phyloP scores from a whole-genome alignment of 768 basidiomycete genomes.

The Trametes elegans region DNA sequence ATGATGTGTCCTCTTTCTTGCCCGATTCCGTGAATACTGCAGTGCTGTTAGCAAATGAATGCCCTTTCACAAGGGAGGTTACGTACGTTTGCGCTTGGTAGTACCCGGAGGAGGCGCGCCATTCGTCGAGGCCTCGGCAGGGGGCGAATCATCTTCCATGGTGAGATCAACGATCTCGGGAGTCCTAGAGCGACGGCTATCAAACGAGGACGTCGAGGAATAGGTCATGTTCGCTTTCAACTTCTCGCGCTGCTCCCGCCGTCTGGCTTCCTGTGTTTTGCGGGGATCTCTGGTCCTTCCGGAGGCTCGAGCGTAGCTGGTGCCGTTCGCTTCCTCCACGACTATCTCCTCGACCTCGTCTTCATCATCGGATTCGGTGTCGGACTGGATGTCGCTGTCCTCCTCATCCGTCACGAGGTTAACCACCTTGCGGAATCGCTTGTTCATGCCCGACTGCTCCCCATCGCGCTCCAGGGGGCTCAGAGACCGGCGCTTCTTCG shows the following conservation, averaged over 20 bases:
- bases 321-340: neutral
- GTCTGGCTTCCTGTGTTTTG: neutral
- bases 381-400: constrained; percentile 12
- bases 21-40: neutral
- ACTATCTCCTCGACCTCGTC: constrained; percentile 24
- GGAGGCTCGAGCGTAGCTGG: neutral
- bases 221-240: constrained; percentile 1
- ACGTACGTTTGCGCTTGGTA: constrained; percentile 20
- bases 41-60: neutral
- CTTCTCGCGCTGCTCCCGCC: constrained; percentile 13
- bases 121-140: neutral
- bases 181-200: neutral
- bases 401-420: constrained; percentile 11
- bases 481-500: neutral
- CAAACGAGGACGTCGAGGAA: constrained; percentile 6
- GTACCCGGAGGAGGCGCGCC: neutral
- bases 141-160: constrained; percentile 11
- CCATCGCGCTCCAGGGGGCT: neutral
- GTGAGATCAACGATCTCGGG: constrained; percentile 22
- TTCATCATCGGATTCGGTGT: constrained; percentile 15
- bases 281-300: neutral
- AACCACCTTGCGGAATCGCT: constrained; percentile 14
- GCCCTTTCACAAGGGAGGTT: neutral
- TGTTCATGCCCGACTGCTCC: neutral
- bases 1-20: too few species aligned